phyloP scores from a whole-genome alignment of 2,329 filamentous ascomycete genomes.

The Fusarium annulatum region DNA sequence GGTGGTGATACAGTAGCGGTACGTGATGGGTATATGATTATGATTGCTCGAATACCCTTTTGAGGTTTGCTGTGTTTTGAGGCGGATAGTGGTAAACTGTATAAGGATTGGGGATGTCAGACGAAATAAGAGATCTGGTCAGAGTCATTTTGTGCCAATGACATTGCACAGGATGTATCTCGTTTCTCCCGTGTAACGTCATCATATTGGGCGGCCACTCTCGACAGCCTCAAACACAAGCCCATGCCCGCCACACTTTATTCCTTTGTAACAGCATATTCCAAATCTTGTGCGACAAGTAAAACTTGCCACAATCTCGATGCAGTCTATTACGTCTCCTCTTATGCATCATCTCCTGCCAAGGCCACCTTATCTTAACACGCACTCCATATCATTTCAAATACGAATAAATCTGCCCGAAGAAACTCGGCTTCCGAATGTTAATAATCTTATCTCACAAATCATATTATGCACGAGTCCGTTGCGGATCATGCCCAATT shows the following conservation, averaged over 20 bases:
- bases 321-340: neutral
- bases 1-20: neutral
- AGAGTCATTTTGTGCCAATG: fast-evolving
- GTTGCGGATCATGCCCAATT: neutral
- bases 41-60: neutral
- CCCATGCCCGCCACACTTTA: neutral
- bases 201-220: fast-evolving
- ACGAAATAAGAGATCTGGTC: neutral
- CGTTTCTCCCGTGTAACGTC: neutral
- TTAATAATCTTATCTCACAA: neutral
- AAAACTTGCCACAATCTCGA: neutral
- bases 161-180: neutral
- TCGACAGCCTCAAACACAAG: neutral
- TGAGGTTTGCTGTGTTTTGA: too few species aligned
- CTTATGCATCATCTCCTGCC: neutral
- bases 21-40: fast-evolving
- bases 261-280: neutral
- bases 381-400: neutral
- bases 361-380: neutral
- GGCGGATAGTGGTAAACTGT: fast-evolving
- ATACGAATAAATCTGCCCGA: neutral
- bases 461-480: neutral
- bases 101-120: fast-evolving
- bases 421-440: neutral
- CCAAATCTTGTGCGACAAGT: conserved; percentile 22